Base-by-base conservation (phyloP, 2,329 filamentous ascomycete genomes). In the Exutisphaerella laricina region DNA sequence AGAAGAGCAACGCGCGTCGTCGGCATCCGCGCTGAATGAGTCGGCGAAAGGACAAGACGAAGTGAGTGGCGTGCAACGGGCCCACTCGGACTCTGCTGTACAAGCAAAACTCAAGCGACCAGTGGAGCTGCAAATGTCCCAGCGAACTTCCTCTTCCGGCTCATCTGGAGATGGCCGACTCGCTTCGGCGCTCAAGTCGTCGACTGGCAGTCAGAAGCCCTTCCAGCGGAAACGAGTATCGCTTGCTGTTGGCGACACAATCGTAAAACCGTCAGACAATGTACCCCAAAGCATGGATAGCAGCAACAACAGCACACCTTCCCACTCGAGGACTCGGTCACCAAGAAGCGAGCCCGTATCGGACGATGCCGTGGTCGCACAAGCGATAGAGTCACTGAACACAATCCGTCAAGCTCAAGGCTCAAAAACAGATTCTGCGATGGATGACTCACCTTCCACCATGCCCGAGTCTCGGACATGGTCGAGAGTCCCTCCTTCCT, bases 201-300 rank as follows among this genome's bases (percentile, higher is more conserved):
- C 62, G 0, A 56, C 54, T 7, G n/a, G n/a, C n/a, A n/a, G n/a
- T n/a, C 53, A 59, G 10, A 31, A 42, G 10, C 46, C 48, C 17
- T 39, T 53, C 13, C 58, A 55, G 32, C 53, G 53, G 30, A 65
- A 65, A 41, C 56, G 61, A 18, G 62, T 65, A 1, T 64, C 61
- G 5, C 39, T 65, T 13, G 57, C 61, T 1, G 56, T 65, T 2
- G 62, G 61, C 22, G 59, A 63, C 43, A 52, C 46, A 5, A 60
- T 65, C 35, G 62, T 65, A 4, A 58, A 58, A 10, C 62, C 62
- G 7, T 58, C 54, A 16, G 62, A 65, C 22, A 62, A 60, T 40
- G 56, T 64, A 14, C 57, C 60, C 9, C 14, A 50, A 4, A 43
- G 46, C 1, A 41, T 55, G 41, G 52, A 37, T 16, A 55, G 49